Conservation (phyloP, 192 early-diverging fungal species). For the Phycomyces blakesleeanus region DNA sequence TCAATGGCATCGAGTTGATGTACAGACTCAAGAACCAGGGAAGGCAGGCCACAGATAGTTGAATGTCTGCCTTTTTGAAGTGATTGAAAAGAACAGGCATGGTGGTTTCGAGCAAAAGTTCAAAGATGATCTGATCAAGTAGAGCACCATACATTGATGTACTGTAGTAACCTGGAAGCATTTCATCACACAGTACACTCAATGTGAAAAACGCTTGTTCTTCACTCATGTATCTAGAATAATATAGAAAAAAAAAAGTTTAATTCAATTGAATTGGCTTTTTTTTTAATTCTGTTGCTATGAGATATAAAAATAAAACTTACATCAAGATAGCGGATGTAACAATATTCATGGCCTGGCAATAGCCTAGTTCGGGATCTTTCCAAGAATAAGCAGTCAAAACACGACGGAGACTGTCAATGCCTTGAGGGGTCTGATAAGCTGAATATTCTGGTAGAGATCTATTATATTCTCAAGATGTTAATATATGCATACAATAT, state of each 20-base stretch:
- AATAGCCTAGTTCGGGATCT: conserved; percentile 94
- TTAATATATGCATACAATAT: too few relatives aligned
- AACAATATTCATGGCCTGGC: conserved; percentile 99
- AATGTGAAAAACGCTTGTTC: conserved; percentile 98
- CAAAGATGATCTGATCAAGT: conserved; percentile 94
- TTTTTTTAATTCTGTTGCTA: too few relatives aligned
- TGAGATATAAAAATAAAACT: conserved; percentile 9
- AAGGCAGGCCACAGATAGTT: conserved; percentile 93
- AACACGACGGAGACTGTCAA: conserved; percentile 89
- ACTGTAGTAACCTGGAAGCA: conserved; percentile 93
- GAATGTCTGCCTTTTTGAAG: conserved; percentile 85
- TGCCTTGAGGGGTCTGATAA: conserved; percentile 89
- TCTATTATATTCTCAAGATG: too few relatives aligned
- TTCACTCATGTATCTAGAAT: conserved; percentile 75
- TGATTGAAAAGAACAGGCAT: conserved; percentile 88
- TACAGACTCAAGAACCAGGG: conserved; percentile 97
- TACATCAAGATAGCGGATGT: conserved; percentile 88
- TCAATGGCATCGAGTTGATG: conserved; percentile 93
- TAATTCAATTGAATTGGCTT: too few relatives aligned
- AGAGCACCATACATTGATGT: conserved; percentile 98
- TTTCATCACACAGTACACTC: conserved; percentile 81
- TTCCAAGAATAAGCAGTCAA: conserved; percentile 82
- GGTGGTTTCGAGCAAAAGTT: conserved; percentile 78
- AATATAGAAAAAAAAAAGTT: too few relatives aligned
- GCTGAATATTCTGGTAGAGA: conserved; percentile 92